Conservation (phyloP, 495 filamentous ascomycete species). For the Podospora pseudoanserina region DNA sequence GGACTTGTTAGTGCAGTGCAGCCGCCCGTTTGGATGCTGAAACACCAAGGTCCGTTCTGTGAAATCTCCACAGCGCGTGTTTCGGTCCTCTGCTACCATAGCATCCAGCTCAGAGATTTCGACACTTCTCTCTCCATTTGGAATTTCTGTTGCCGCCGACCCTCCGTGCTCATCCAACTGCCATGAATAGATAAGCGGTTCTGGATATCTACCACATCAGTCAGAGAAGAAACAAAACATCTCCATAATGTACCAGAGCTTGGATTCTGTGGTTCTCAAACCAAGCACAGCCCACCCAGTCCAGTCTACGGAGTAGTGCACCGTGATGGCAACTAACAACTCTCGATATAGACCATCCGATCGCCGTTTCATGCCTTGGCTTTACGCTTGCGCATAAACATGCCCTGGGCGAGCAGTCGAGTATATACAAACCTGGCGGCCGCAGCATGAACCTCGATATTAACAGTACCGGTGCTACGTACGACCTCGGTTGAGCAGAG, state of each 20-base stretch:
- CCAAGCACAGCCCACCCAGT: neutral
- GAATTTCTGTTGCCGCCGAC: neutral
- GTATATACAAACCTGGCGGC: neutral
- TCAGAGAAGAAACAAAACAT: neutral
- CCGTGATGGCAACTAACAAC: neutral
- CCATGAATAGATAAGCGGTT: too few relatives aligned
- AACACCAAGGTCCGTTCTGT: neutral
- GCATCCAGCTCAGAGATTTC: neutral
- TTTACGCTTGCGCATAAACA: neutral
- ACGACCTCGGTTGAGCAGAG: neutral
- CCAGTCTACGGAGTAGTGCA: neutral
- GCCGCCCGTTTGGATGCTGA: conserved; percentile 5
- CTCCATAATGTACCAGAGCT: neutral
- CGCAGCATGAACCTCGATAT: neutral
- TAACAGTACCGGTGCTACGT: neutral
- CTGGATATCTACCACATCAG: too few relatives aligned
- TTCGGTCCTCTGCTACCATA: neutral
- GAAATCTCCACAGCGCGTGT: conserved; percentile 2
- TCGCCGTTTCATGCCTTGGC: neutral
- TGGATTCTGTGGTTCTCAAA: neutral
- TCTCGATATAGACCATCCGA: conserved; percentile 4
- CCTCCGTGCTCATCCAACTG: too few relatives aligned
- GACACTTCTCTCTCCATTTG: neutral
- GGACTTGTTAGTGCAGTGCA: neutral
- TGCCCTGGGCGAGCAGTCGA: neutral